These are phyloP conservation scores for Boletales sp. DNA, from an alignment of 768 basidiomycete species.

Conservation along the genomic window DNA sequence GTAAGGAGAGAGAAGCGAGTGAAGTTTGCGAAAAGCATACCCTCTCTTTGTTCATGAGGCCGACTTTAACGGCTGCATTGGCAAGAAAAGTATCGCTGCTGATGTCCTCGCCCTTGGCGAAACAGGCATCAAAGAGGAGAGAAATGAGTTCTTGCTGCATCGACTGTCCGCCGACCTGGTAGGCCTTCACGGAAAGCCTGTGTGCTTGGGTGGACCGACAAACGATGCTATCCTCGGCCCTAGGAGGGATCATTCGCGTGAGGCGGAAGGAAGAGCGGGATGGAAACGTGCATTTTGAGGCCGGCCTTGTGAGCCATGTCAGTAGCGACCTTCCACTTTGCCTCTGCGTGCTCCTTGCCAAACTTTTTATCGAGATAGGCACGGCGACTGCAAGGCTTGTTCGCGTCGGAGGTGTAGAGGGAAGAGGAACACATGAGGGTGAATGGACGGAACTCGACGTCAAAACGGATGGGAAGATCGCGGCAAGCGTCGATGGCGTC, in stretches of 20 bases:
- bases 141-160: slow-evolving; percentile 37
- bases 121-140: slow-evolving; percentile 38
- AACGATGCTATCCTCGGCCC: slow-evolving; percentile 37
- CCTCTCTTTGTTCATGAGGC: slow-evolving; percentile 38
- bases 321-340: slow-evolving; percentile 22
- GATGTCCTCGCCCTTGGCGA: slow-evolving; percentile 39
- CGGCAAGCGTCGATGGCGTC: slow-evolving; percentile 34
- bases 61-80: slow-evolving; percentile 34
- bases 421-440: slow-evolving; percentile 25
- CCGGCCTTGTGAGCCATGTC: slow-evolving; percentile 30
- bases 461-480: slow-evolving; percentile 31
- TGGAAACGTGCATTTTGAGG: slow-evolving; percentile 20
- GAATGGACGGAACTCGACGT: slow-evolving; percentile 36
- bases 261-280: not conserved
- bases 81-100: slow-evolving; percentile 35
- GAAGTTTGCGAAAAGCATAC: slow-evolving; percentile 17
- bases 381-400: slow-evolving; percentile 18
- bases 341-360: slow-evolving; percentile 25
- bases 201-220: slow-evolving; percentile 41
- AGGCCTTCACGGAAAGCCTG: slow-evolving; percentile 43
- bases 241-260: slow-evolving; percentile 10
- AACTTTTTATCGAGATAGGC: slow-evolving; percentile 24
- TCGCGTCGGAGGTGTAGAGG: slow-evolving; percentile 14
- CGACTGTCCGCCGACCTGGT: slow-evolving; percentile 36
- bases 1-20: not conserved